Conservation (phyloP, 2,329 filamentous ascomycete species). For the Kalaharituber pfeilii region DNA sequence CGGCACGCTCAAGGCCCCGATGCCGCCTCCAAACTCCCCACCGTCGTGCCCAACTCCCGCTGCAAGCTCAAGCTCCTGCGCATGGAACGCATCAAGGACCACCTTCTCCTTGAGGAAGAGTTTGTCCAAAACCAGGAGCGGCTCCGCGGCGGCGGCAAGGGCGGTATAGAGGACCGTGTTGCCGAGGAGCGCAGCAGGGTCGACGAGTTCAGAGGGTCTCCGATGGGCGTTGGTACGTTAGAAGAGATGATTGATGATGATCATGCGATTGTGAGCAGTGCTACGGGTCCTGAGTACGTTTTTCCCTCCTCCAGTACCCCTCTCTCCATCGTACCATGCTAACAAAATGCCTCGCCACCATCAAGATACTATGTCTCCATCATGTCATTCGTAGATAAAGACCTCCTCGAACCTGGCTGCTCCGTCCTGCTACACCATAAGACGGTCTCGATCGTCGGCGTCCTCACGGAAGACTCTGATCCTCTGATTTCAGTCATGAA, state of each 20-base stretch:
- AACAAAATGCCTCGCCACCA: neutral
- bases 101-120: constrained; percentile 89
- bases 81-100: constrained; percentile 98
- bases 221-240: constrained; percentile 93
- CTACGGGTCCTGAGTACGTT: constrained; percentile 78
- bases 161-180: constrained; percentile 58
- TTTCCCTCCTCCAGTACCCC: too few relatives aligned
- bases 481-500: constrained; percentile 98
- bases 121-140: constrained; percentile 99
- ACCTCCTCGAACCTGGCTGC: constrained; percentile 85
- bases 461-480: constrained; percentile 89
- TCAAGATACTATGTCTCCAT: constrained; percentile 74
- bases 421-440: constrained; percentile 95
- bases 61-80: constrained; percentile 94
- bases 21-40: constrained; percentile 84
- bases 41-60: constrained; percentile 84
- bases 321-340: too few relatives aligned
- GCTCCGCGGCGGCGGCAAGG: constrained; percentile 65
- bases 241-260: constrained; percentile 99
- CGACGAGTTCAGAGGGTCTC: constrained; percentile 95
- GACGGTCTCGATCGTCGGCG: constrained; percentile 91
- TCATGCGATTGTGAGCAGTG: constrained; percentile 94
- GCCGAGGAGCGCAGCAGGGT: constrained; percentile 89
- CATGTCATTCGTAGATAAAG: constrained; percentile 99
- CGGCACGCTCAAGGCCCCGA: constrained; percentile 71